These are phyloP conservation scores for Durotheca rogersii DNA, from an alignment of 495 filamentous ascomycete species.

Conservation along the genomic window DNA sequence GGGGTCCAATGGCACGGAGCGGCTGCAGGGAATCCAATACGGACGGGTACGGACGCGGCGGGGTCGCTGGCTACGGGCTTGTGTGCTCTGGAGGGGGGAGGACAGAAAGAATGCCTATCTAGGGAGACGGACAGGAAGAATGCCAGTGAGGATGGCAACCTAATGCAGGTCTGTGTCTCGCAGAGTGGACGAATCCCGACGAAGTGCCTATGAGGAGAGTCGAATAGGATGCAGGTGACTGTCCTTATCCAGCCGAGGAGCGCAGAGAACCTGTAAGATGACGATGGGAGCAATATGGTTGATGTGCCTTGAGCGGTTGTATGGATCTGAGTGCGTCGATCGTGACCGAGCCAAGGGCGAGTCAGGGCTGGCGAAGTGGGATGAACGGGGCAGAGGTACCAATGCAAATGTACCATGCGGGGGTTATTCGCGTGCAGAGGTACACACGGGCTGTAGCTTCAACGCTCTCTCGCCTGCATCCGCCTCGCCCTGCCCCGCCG, in stretches of 20 bases:
- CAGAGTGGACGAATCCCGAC: constrained; percentile 2
- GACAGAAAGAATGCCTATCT: no score
- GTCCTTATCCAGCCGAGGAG: constrained; percentile 11
- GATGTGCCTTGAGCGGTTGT: constrained; percentile 3
- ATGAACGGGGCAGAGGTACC: no score
- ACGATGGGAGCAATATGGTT: constrained; percentile 10
- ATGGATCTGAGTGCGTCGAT: constrained; percentile 12
- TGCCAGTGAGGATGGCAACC: neutral
- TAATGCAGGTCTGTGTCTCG: constrained; percentile 14
- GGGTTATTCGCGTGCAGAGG: no score
- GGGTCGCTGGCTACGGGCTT: neutral
- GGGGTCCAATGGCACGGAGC: constrained; percentile 9
- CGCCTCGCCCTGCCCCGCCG: no score
- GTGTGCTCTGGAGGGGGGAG: neutral
- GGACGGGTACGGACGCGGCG: neutral
- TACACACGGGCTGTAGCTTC: no score
- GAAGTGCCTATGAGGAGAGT: constrained; percentile 9
- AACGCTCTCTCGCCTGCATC: no score
- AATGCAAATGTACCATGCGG: constrained; percentile 13
- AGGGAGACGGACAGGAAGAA: neutral
- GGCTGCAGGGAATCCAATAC: constrained; percentile 9
- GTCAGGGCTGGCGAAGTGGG: no score
- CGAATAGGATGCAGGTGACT: constrained; percentile 18
- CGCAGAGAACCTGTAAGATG: constrained; percentile 5
- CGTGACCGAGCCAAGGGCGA: constrained; percentile 21